Percentiles rank a stretch among this genome's conserved stretches.
Conservation (phyloP, 2,329 filamentous ascomycete species). For the Xylaria sp. region DNA sequence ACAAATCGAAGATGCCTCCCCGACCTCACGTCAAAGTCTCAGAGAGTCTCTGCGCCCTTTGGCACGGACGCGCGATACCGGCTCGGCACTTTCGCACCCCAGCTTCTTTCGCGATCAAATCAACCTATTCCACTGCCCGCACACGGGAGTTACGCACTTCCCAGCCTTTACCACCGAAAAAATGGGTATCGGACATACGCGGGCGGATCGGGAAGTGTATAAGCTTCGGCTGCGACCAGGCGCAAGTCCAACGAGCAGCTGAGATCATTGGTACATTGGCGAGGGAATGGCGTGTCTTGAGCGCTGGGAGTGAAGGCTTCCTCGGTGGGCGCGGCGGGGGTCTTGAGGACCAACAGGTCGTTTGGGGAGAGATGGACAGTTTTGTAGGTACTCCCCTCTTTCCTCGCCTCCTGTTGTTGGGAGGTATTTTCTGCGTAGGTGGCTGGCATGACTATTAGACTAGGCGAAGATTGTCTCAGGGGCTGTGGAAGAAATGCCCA, state of each 20-base stretch:
- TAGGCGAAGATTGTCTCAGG: background rate
- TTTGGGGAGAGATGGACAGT: conserved; percentile 78
- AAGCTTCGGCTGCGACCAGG: conserved; percentile 72
- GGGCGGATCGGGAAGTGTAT: conserved; percentile 78
- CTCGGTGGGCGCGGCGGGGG: conserved; percentile 41
- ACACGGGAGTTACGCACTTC: conserved; percentile 36
- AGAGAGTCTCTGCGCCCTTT: conserved; percentile 14
- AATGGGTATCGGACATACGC: conserved; percentile 78
- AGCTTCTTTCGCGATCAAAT: conserved; percentile 4
- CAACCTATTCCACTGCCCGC: conserved; percentile 42
- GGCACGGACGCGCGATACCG: conserved; percentile 18
- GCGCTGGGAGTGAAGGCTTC: conserved; percentile 47
- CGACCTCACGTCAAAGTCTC: conserved; percentile 41
- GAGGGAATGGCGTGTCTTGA: conserved; percentile 69
- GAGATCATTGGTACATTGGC: conserved; percentile 69
- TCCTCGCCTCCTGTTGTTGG: conserved; percentile 6
- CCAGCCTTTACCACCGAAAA: conserved; percentile 51
- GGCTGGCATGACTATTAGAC: background rate
- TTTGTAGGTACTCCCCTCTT: conserved; percentile 49
- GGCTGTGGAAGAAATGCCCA: too few species aligned
- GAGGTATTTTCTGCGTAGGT: background rate
- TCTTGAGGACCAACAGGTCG: conserved; percentile 43
- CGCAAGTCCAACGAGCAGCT: conserved; percentile 68
- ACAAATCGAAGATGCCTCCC: conserved; percentile 41
- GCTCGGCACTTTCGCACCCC: conserved; percentile 18